Evolutionary conservation across 331 rosid genomes (phyloP), one percentile per base, ranked within the genome.

Genomic region (Erythrophleum ivorense): DNA sequence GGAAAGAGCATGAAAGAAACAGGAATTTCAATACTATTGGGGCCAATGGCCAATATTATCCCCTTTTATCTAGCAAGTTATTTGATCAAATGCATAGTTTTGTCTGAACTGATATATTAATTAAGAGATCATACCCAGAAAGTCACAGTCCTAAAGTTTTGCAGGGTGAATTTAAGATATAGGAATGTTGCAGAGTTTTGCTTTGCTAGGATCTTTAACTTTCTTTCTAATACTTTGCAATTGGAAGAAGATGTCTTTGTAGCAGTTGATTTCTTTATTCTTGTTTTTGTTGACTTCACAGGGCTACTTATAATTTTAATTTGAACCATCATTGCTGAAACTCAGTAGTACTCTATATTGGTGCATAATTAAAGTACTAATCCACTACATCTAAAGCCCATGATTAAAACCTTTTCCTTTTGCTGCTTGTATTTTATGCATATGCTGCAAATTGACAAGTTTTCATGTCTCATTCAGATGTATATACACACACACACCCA

Each of bases 21-120:
- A 64, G 60, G 68, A 53, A 76, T 84, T 76, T 77, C 50, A 80
- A 62, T 10, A 12, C n/a, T 29, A 31, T 12, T 33, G 41, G 10
- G 40, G 68, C 68, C 68, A 62, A 31, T 62, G 40, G 68, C 65
- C 65, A 58, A 31, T 62, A 3, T 3, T 1, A 3, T 13, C 41
- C 68, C 8, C n/a, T 31, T 62, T 62, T 31, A 62, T 12, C 12
- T 31, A 12, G 12, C 31, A 62, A 12, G 29, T 5, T 31, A 31
- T 33, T 58, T 31, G 43, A 31, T 38, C 7, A 3, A 31, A 62
- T 29, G n/a, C 40, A 62, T 62, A 31, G n/a, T 62, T 57, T 54
- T 58, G 34, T 58, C 65, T 21, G 65, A 24, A 24, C 14, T 58
- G 65, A 24, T 11, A 58, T 9, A 21, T 58, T 10, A 7, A 5